These are phyloP conservation scores for Mycena olivaceomarginata DNA, from an alignment of 768 basidiomycete genomes.

Conservation along the genomic window DNA sequence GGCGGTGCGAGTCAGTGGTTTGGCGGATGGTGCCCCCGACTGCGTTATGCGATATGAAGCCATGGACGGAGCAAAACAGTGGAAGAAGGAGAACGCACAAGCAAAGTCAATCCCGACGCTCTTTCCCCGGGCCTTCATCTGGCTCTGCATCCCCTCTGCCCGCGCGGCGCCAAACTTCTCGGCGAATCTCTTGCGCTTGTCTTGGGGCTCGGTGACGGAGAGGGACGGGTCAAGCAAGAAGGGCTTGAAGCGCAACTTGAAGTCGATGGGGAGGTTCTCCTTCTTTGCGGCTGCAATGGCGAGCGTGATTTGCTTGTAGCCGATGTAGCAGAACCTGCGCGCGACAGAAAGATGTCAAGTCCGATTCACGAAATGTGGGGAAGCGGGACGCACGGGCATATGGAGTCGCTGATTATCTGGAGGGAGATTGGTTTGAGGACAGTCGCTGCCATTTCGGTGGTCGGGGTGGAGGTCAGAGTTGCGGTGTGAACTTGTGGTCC, in stretches of 20 bases:
- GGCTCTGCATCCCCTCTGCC: conserved; percentile 28
- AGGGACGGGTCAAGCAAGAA: conserved; percentile 42
- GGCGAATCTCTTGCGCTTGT: conserved; percentile 33
- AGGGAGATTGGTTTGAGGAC: conserved; percentile 38
- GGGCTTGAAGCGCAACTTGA: conserved; percentile 44
- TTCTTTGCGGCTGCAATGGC: conserved; percentile 42
- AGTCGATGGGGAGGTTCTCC: conserved; percentile 40
- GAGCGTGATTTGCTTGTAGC: conserved; percentile 40
- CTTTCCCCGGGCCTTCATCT: conserved; percentile 34
- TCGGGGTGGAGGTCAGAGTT: too few relatives aligned
- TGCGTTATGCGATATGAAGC: background rate
- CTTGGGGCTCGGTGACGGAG: conserved; percentile 10
- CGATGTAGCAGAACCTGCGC: conserved; percentile 41
- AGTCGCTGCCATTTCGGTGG: background rate
- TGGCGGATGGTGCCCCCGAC: conserved; percentile 40
- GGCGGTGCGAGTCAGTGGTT: conserved; percentile 44
- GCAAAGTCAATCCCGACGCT: conserved; percentile 40
- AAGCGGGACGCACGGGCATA: conserved; percentile 37
- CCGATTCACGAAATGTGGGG: background rate
- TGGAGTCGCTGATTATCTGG: conserved; percentile 43
- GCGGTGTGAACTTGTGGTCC: too few relatives aligned
- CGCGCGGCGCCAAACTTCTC: conserved; percentile 33
- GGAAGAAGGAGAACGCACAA: conserved; percentile 11
- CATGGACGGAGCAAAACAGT: background rate
- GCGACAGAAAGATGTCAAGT: background rate